Evolutionary conservation across 2,329 filamentous ascomycete species (phyloP).

Genomic region (Xylaria hypoxylon): DNA sequence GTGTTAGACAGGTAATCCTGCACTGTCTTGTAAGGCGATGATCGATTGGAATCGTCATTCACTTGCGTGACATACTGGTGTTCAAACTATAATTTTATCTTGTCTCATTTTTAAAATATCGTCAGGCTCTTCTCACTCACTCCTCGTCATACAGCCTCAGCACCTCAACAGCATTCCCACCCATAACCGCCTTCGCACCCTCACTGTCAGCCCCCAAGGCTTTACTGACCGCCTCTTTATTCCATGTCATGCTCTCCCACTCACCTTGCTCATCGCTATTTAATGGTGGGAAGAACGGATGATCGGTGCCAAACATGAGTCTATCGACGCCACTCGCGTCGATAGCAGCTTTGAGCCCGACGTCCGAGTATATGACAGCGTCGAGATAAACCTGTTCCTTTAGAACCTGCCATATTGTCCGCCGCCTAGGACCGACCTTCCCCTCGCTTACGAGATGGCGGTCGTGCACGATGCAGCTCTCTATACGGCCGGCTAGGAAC

Average conservation of each 20-base stretch:
- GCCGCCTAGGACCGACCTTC: constrained; percentile 59
- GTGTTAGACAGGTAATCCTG: too few relatives aligned
- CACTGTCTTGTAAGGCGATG: too few relatives aligned
- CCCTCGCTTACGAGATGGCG: constrained; percentile 76
- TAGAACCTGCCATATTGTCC: constrained; percentile 68
- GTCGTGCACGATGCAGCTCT: constrained; percentile 88
- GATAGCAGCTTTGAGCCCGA: constrained; percentile 77
- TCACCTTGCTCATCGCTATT: constrained; percentile 69
- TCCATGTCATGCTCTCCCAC: constrained; percentile 76
- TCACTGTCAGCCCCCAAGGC: constrained; percentile 48
- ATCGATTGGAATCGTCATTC: too few relatives aligned
- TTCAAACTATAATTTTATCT: background rate
- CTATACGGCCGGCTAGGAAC: constrained; percentile 87
- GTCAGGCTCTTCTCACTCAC: background rate
- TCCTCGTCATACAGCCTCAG: constrained; percentile 46
- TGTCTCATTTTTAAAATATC: background rate
- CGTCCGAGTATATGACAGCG: constrained; percentile 84
- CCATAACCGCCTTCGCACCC: constrained; percentile 49
- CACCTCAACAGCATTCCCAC: constrained; percentile 49
- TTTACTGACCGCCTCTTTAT: constrained; percentile 55
- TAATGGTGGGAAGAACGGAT: constrained; percentile 86
- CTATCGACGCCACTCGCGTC: constrained; percentile 73
- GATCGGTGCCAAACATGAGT: constrained; percentile 84
- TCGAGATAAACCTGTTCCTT: constrained; percentile 86
- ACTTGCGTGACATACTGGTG: background rate